Base-by-base conservation (phyloP, 192 early-diverging fungal species). In the Coemansia sp. region DNA sequence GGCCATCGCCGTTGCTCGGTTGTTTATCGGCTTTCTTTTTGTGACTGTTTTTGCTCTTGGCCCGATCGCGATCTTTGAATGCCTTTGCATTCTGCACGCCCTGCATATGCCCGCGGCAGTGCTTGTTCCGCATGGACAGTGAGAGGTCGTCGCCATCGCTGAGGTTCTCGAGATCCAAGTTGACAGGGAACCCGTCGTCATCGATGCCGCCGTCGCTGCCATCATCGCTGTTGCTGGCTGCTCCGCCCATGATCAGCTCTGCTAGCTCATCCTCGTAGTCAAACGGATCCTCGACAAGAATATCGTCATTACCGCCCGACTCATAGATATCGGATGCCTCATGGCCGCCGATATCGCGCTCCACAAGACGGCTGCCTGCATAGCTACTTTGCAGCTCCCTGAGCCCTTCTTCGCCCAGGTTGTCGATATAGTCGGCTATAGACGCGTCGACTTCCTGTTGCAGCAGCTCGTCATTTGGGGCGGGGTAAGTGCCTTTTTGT, bases 401-500 rank as follows among this genome's bases (percentile, higher is more conserved):
- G 1, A 67, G 6, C 14, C 36, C 71, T 2, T 43, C 52, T 9
- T 62, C 58, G 30, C 55, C 64, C 4, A 67, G 30, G 32, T 74
- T 62, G 20, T 50, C 55, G 20, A 74, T 47, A 41, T 55, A 74
- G 48, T 74, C 71, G 9, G 49, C 41, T 9, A 65, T 46, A 22
- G 36, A 15, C 11, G 48, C 60, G 18, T 53, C 53, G 14, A 50
- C 11, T 5, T 55, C 53, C 17, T 28, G n/a, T 29, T 22, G 38
- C 38, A 3, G 28, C 34, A 10, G 50, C 22, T 24, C 13, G 17
- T 8, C 17, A 9, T 13, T 2, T 34, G 18, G 5, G 15, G 32
- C 46, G 9, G 30, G 9, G 40, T 17, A 4, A 20, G 46, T 37
- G 19, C 29, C 34, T 11, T 39, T 53, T 39, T 25, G 23, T 50